Evolutionary conservation across 306 rosid species (phyloP).

Genomic region (Corylus heterophylla): DNA sequence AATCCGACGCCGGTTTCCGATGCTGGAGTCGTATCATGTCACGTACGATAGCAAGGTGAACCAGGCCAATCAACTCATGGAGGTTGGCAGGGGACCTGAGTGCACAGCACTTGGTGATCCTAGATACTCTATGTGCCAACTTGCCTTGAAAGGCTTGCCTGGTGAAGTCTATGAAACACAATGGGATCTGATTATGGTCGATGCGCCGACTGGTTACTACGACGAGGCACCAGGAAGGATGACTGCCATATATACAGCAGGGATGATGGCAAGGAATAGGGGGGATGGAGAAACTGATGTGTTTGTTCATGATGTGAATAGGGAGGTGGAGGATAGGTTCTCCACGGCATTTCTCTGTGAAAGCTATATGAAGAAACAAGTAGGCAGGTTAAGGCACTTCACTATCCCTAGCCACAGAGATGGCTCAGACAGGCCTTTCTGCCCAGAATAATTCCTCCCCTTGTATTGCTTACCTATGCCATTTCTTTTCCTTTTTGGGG

Average conservation of each 20-base stretch:
- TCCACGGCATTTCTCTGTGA: conserved; percentile 63
- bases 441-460: conserved; percentile 39
- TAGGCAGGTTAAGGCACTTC: conserved; percentile 78
- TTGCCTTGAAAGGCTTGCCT: conserved; percentile 68
- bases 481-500: background rate
- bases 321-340: conserved; percentile 69
- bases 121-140: conserved; percentile 48
- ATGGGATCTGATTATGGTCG: conserved; percentile 92
- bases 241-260: conserved; percentile 80
- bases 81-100: conserved; percentile 58
- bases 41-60: conserved; percentile 61
- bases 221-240: conserved; percentile 78
- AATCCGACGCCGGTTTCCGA: conserved; percentile 49
- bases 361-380: conserved; percentile 55
- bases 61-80: conserved; percentile 62
- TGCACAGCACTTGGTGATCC: conserved; percentile 57
- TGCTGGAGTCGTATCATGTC: conserved; percentile 59
- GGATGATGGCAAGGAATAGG: conserved; percentile 75
- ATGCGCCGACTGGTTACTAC: conserved; percentile 76
- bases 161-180: conserved; percentile 41
- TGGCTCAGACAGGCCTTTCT: conserved; percentile 45
- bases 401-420: conserved; percentile 57
- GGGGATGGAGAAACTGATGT: conserved; percentile 50
- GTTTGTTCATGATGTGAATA: conserved; percentile 79
- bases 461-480: conserved; percentile 6